These are phyloP conservation scores for Triadica sebifera DNA, from an alignment of 345 rosid genomes.

Conservation along the genomic window DNA sequence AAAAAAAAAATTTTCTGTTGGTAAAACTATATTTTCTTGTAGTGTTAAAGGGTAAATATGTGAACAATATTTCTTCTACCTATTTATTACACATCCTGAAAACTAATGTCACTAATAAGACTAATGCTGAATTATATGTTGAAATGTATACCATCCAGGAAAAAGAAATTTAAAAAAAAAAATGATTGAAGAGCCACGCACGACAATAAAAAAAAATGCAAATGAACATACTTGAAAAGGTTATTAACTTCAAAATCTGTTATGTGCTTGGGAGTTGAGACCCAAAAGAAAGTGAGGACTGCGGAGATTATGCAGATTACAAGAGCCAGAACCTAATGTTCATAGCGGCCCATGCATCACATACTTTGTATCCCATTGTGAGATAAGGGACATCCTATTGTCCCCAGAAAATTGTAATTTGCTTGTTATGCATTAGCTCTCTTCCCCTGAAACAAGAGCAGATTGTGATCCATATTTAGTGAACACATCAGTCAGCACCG, in stretches of 20 bases:
- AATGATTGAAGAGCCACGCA: too few species aligned
- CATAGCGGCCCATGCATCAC: background rate
- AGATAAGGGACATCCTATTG: background rate
- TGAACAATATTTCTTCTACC: too few species aligned
- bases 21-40: too few species aligned
- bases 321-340: background rate
- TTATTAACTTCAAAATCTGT: too few species aligned
- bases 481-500: constrained; percentile 59
- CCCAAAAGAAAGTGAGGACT: background rate
- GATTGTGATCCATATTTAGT: constrained; percentile 61
- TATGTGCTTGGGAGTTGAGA: background rate
- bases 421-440: constrained; percentile 19
- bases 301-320: background rate
- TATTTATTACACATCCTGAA: background rate
- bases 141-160: too few species aligned
- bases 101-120: too few species aligned
- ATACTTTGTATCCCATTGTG: background rate
- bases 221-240: background rate
- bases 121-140: too few species aligned
- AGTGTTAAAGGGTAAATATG: too few species aligned
- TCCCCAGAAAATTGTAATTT: background rate
- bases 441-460: constrained; percentile 35
- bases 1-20: too few species aligned
- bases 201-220: too few species aligned
- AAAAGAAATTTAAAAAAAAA: too few species aligned